Percentiles rank a stretch among this genome's conserved stretches.
Evolutionary conservation across 169 alveolate genomes (phyloP).

Genomic region (Eimeria zaria): DNA sequence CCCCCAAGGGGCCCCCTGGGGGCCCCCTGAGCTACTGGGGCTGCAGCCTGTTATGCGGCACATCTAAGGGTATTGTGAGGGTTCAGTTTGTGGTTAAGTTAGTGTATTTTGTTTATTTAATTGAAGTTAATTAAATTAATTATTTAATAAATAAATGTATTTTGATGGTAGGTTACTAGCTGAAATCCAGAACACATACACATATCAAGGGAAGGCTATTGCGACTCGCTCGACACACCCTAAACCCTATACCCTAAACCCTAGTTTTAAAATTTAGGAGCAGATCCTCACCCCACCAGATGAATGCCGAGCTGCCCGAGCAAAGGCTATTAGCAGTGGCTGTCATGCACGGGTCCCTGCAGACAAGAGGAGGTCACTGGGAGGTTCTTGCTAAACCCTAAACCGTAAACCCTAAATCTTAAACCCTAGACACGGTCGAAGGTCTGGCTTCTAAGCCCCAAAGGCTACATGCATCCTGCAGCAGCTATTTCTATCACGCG

Average conservation of each 20-base stretch:
- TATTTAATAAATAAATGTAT: not conserved
- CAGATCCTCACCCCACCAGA: not conserved
- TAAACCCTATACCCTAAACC: slow-evolving; percentile 4
- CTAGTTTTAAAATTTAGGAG: not conserved
- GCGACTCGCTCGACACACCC: not conserved
- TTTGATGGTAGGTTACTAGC: not conserved
- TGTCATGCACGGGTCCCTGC: not conserved
- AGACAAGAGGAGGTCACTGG: not conserved
- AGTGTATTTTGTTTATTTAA: not conserved
- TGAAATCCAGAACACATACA: not conserved
- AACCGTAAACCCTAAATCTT: not conserved
- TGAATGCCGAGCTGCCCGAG: not conserved
- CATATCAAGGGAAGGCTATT: not conserved
- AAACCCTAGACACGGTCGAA: not conserved
- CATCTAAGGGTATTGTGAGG: not conserved
- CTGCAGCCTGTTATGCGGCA: not conserved
- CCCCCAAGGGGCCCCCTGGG: not conserved
- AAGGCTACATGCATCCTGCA: not conserved
- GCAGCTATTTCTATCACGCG: not conserved
- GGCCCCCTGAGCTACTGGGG: slow-evolving; percentile 36
- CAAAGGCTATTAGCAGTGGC: not conserved
- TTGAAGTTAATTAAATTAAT: not conserved
- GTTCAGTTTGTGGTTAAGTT: not conserved
- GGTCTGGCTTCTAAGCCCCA: not conserved
- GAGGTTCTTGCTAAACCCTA: not conserved